These are phyloP conservation scores for Lagenaria siceraria DNA, from an alignment of 306 rosid species.

Conservation along the genomic window DNA sequence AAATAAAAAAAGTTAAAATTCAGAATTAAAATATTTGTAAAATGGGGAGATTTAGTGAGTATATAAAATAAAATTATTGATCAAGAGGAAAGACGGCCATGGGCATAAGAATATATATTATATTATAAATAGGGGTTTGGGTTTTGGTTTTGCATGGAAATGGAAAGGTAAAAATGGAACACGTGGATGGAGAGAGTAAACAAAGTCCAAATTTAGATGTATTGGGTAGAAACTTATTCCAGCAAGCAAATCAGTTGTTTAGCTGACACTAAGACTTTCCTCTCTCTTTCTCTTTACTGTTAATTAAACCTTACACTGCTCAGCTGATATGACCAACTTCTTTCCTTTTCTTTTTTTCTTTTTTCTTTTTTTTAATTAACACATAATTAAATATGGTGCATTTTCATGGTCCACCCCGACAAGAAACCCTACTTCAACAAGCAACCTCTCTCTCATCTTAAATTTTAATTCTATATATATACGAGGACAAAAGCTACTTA, in stretches of 20 bases:
- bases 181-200: conserved; percentile 26
- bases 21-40: neutral
- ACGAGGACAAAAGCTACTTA: too few relatives aligned
- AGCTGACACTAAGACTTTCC: conserved; percentile 29
- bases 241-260: conserved; percentile 68
- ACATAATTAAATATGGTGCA: neutral
- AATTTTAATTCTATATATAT: too few relatives aligned
- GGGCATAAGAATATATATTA: neutral
- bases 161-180: conserved; percentile 7
- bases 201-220: conserved; percentile 67
- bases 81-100: neutral
- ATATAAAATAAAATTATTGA: neutral
- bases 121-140: neutral
- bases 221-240: conserved; percentile 61
- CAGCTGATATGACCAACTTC: conserved; percentile 32
- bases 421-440: conserved; percentile 38
- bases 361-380: too few relatives aligned
- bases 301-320: conserved; percentile 1
- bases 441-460: conserved; percentile 24
- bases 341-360: neutral
- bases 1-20: neutral
- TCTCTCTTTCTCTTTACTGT: conserved; percentile 15
- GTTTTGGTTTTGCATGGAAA: conserved; percentile 9
- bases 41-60: neutral
- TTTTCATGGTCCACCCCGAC: conserved; percentile 44